Evolutionary conservation across 495 filamentous ascomycete species (phyloP).

Genomic region (Lophium mytilinum): DNA sequence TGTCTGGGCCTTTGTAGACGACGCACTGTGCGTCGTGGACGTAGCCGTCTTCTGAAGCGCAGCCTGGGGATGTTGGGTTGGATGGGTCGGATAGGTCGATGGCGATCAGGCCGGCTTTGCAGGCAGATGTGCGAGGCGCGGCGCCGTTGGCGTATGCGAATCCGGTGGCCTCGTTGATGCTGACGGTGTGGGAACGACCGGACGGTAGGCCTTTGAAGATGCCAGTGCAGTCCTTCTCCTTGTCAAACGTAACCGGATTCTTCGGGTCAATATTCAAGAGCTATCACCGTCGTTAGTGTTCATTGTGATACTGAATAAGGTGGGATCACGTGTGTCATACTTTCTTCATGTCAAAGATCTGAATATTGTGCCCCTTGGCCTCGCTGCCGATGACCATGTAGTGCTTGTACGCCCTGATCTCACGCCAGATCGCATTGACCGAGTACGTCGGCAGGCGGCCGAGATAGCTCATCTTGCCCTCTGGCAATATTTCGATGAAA

Average conservation of each 20-base stretch:
- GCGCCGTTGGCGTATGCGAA: constrained; percentile 48
- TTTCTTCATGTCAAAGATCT: constrained; percentile 35
- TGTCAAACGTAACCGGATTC: constrained; percentile 33
- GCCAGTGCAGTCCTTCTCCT: constrained; percentile 28
- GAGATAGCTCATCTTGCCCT: constrained; percentile 47
- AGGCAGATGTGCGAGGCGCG: constrained; percentile 38
- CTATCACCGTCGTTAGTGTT: neutral
- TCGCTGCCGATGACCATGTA: constrained; percentile 23
- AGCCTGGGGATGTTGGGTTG: constrained; percentile 45
- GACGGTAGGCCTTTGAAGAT: constrained; percentile 34
- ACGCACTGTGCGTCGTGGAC: constrained; percentile 56
- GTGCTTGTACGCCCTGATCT: constrained; percentile 18
- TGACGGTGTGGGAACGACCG: constrained; percentile 33
- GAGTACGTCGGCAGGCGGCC: constrained; percentile 35
- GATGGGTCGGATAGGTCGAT: constrained; percentile 38
- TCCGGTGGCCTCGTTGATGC: constrained; percentile 41
- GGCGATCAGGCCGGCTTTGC: constrained; percentile 46
- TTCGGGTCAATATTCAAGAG: constrained; percentile 18
- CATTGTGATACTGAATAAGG: neutral
- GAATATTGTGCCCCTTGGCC: constrained; percentile 20
- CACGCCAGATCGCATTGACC: constrained; percentile 17
- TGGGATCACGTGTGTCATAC: constrained; percentile 34
- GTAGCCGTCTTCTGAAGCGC: constrained; percentile 47
- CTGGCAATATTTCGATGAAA: constrained; percentile 45
- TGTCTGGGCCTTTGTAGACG: constrained; percentile 49